A percentile compares a stretch with the other conserved stretches of the same genome.
Evolutionary conservation across 768 basidiomycete species (phyloP).

Genomic region (Baorangia bicolor): DNA sequence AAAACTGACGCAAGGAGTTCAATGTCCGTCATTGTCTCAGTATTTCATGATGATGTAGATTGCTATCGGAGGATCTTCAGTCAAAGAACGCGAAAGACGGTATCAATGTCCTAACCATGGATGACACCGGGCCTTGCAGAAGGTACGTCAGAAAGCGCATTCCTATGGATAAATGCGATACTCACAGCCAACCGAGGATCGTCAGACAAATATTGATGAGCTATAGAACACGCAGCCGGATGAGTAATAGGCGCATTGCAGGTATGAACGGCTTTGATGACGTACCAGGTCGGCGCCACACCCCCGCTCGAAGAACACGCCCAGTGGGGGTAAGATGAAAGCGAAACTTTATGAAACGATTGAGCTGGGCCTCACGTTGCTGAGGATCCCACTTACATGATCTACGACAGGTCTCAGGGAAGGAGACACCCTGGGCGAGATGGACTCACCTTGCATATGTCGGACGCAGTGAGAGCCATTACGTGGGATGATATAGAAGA

Average conservation of each 20-base stretch:
- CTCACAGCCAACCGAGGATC: conserved; percentile 77
- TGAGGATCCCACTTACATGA: conserved; percentile 39
- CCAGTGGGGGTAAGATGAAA: conserved; percentile 77
- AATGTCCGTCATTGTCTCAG: conserved; percentile 24
- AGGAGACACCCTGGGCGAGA: background rate
- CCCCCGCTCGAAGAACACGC: conserved; percentile 87
- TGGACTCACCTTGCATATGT: conserved; percentile 70
- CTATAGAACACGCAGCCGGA: conserved; percentile 21
- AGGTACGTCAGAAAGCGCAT: conserved; percentile 9
- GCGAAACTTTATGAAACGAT: conserved; percentile 45
- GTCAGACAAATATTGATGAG: conserved; percentile 79
- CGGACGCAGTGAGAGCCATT: conserved; percentile 73
- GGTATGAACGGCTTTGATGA: conserved; percentile 13
- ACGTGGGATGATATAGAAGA: conserved; percentile 12
- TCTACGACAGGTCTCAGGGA: conserved; percentile 30
- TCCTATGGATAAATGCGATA: conserved; percentile 4
- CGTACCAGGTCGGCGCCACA: conserved; percentile 73
- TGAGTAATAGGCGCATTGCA: background rate
- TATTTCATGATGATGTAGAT: conserved; percentile 83
- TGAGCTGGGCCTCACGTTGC: conserved; percentile 11
- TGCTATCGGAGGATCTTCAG: conserved; percentile 42
- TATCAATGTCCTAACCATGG: conserved; percentile 44
- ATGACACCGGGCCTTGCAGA: conserved; percentile 68
- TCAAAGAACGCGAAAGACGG: background rate
- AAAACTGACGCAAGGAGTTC: background rate